Evolutionary conservation across 2,329 filamentous ascomycete genomes (phyloP).

Genomic region (Alternaria arborescens): DNA sequence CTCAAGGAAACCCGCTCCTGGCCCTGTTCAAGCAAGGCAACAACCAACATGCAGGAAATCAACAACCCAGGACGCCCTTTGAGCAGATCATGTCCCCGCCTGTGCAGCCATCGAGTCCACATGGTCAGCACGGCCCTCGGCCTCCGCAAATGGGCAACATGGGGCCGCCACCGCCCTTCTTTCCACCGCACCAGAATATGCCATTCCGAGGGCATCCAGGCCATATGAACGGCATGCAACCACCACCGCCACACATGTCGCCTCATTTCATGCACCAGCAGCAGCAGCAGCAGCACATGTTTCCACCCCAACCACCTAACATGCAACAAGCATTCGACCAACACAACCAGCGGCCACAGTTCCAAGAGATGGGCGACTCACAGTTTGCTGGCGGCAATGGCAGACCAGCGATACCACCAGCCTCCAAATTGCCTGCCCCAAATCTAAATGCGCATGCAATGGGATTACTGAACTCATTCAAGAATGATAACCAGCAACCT

Average conservation of each 20-base stretch:
- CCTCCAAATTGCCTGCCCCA: conserved; percentile 65
- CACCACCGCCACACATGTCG: conserved; percentile 32
- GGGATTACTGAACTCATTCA: conserved; percentile 68
- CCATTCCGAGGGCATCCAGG: conserved; percentile 36
- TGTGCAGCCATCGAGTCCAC: conserved; percentile 64
- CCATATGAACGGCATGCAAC: conserved; percentile 34
- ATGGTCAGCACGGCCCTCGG: conserved; percentile 63
- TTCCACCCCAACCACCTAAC: conserved; percentile 27
- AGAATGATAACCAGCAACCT: conserved; percentile 44
- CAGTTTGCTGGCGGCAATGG: conserved; percentile 51
- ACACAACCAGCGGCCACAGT: conserved; percentile 11
- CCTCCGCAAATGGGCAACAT: conserved; percentile 59
- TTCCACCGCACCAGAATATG: conserved; percentile 51
- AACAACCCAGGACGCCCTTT: conserved; percentile 57
- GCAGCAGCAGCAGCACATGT: conserved; percentile 17
- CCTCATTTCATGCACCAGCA: conserved; percentile 27
- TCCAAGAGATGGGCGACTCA: conserved; percentile 34
- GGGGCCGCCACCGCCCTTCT: conserved; percentile 61
- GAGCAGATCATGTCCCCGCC: conserved; percentile 63
- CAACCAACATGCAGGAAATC: conserved; percentile 22
- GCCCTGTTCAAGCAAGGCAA: conserved; percentile 59
- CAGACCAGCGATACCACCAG: conserved; percentile 60
- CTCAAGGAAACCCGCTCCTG: conserved; percentile 59
- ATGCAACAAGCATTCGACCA: conserved; percentile 35
- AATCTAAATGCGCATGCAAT: conserved; percentile 66